Conservation (phyloP, 2,329 filamentous ascomycete genomes). For the Graphiopsis chlorocephala region DNA sequence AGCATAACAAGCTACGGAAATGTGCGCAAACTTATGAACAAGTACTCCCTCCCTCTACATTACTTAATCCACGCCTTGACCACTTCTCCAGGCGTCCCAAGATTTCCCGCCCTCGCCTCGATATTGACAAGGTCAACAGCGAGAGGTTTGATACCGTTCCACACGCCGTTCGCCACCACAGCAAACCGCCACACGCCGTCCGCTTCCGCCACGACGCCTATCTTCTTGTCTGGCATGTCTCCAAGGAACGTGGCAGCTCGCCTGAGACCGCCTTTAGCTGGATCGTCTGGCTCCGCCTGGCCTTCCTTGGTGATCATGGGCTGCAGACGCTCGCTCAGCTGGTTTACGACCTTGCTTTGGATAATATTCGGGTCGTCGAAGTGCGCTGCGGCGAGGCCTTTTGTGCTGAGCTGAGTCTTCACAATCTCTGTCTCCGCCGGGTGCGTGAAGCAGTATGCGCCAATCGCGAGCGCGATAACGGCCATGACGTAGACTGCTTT, state of each 20-base stretch:
- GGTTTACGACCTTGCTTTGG: background rate
- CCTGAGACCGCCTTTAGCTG: background rate
- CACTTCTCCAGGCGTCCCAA: background rate
- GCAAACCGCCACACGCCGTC: slow-evolving; percentile 14
- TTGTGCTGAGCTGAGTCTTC: slow-evolving; percentile 6
- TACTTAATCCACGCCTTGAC: background rate
- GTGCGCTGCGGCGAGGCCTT: slow-evolving; percentile 5
- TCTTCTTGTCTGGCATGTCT: slow-evolving; percentile 5
- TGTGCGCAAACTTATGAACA: background rate
- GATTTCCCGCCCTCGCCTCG: background rate
- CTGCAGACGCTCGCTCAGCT: background rate
- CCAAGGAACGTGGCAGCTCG: background rate
- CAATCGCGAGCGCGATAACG: slow-evolving; percentile 11
- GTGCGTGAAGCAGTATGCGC: slow-evolving; percentile 16
- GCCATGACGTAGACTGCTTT: slow-evolving; percentile 10
- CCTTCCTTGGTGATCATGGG: background rate
- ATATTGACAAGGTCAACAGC: background rate
- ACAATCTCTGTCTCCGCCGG: slow-evolving; percentile 15
- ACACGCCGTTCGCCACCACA: slow-evolving; percentile 11
- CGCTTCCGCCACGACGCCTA: slow-evolving; percentile 11
- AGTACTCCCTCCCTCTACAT: background rate
- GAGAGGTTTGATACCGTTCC: slow-evolving; percentile 13
- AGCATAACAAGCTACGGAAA: background rate
- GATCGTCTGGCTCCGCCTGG: background rate
- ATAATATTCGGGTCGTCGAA: background rate